These are phyloP conservation scores for Colletotrichum orchidophilum DNA, from an alignment of 2,329 filamentous ascomycete species.

Conservation along the genomic window DNA sequence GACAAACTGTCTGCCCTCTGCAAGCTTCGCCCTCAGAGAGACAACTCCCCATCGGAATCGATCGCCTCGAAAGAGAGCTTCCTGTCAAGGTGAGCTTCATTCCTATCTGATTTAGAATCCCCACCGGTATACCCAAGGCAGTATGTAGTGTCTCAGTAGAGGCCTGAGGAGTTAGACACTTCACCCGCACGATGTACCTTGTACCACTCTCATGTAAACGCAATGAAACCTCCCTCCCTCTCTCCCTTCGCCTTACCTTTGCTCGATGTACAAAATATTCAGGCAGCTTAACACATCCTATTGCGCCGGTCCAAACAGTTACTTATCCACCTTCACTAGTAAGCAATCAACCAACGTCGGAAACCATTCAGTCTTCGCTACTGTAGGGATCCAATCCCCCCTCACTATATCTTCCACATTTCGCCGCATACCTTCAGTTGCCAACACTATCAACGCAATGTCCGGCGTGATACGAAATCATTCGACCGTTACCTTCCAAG, in stretches of 20 bases:
- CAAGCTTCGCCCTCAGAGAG: not conserved
- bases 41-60: not conserved
- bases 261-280: not conserved
- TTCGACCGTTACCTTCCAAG: conserved; percentile 49
- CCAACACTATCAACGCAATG: conserved; percentile 37
- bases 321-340: not conserved
- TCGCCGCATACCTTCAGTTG: not conserved
- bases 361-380: not conserved
- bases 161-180: not conserved
- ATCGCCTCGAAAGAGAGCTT: not conserved
- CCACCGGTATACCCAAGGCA: not conserved
- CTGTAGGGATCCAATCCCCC: not conserved
- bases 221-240: not conserved
- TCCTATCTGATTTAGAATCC: not conserved
- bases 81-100: conserved; percentile 3
- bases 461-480: conserved; percentile 48
- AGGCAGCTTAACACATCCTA: not conserved
- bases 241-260: not conserved
- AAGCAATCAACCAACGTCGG: not conserved
- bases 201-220: not conserved
- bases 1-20: not conserved
- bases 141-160: not conserved
- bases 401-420: not conserved
- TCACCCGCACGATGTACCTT: not conserved
- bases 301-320: not conserved